Evolutionary conservation across 768 basidiomycete genomes (phyloP).

Genomic region (Lactifluus piperatus): DNA sequence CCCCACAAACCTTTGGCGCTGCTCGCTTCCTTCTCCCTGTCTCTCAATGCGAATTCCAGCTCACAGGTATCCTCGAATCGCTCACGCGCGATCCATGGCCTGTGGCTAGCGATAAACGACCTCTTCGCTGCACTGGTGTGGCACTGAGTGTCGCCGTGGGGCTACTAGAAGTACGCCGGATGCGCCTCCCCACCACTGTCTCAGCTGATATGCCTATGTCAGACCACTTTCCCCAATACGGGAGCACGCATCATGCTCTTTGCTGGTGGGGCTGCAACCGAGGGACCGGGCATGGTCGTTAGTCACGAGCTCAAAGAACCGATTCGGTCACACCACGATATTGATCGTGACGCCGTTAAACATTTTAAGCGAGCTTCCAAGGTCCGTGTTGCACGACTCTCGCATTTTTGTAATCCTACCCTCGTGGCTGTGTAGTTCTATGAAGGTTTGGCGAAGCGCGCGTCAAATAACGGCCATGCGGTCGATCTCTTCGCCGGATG

Average conservation of each 20-base stretch:
- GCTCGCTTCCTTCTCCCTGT: conserved; percentile 89
- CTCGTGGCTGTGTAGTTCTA: conserved; percentile 59
- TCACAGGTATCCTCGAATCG: conserved; percentile 86
- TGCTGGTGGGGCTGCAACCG: conserved; percentile 89
- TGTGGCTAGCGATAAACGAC: conserved; percentile 88
- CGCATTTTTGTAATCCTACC: not conserved
- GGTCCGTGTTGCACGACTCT: conserved; percentile 36
- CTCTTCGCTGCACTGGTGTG: conserved; percentile 90
- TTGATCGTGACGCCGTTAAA: conserved; percentile 92
- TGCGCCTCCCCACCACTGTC: not conserved
- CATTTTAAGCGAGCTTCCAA: conserved; percentile 96
- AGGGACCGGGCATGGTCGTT: conserved; percentile 96
- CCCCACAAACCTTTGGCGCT: conserved; percentile 73
- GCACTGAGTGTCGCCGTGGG: conserved; percentile 92
- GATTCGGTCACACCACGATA: conserved; percentile 97
- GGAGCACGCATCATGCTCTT: conserved; percentile 96
- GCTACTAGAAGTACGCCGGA: conserved; percentile 60
- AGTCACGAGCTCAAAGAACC: conserved; percentile 93
- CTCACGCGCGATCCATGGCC: conserved; percentile 94
- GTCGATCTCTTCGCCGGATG: conserved; percentile 96
- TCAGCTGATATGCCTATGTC: not conserved
- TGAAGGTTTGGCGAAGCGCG: conserved; percentile 87
- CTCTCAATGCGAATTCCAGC: conserved; percentile 89
- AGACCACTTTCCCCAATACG: conserved; percentile 90
- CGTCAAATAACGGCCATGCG: conserved; percentile 89